A percentile compares a stretch with the other conserved stretches of the same genome.
These are phyloP conservation scores for Pterocarpus macrocarpus DNA, from an alignment of 306 rosid genomes.

Conservation along the genomic window DNA sequence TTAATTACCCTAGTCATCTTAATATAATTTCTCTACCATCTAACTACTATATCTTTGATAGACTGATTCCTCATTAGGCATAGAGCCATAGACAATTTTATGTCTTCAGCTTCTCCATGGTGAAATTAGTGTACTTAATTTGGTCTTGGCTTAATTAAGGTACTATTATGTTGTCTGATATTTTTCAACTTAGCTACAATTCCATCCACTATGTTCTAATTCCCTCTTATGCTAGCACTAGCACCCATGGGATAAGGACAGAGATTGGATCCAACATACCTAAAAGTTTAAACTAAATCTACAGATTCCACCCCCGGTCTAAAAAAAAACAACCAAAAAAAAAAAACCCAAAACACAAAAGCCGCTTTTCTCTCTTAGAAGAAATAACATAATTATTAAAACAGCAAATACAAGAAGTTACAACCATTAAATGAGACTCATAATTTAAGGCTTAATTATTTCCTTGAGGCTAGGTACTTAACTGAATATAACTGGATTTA, in stretches of 20 bases:
- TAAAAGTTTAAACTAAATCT: not conserved
- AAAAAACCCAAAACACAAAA: too few relatives aligned
- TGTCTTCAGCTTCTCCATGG: not conserved
- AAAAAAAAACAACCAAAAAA: too few relatives aligned
- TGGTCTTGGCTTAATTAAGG: constrained; percentile 19
- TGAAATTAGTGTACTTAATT: constrained; percentile 9
- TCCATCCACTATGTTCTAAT: constrained; percentile 9
- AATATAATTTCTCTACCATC: constrained; percentile 8
- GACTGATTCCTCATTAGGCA: not conserved
- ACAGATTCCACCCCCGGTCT: not conserved
- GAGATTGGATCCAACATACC: not conserved
- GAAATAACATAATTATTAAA: constrained; percentile 23
- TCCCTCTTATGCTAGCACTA: not conserved
- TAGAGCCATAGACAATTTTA: not conserved
- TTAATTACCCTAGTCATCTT: not conserved
- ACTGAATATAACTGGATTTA: not conserved
- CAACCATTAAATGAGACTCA: not conserved
- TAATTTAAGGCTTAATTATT: not conserved
- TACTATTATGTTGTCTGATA: constrained; percentile 1
- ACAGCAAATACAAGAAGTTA: constrained; percentile 15
- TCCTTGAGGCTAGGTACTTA: not conserved
- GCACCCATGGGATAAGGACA: not conserved
- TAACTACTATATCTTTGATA: not conserved
- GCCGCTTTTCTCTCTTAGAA: not conserved
- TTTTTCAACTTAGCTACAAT: constrained; percentile 5